phyloP scores from a whole-genome alignment of 495 filamentous ascomycete genomes.

The Penicillium tannophilum region DNA sequence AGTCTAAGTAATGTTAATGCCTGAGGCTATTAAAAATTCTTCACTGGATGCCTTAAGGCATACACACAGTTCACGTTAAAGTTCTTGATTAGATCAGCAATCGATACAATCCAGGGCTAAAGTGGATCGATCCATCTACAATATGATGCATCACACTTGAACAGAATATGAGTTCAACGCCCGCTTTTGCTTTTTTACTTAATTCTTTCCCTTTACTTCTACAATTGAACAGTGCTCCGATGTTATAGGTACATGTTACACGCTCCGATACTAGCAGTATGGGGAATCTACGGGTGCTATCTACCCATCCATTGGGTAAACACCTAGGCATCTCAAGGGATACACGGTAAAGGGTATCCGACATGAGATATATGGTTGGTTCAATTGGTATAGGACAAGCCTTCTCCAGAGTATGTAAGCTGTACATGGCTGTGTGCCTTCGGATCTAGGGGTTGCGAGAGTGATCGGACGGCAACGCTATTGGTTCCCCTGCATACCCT shows the following conservation, averaged over 20 bases:
- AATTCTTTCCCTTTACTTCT: too few relatives aligned
- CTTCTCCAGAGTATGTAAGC: background rate
- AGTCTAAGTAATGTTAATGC: conserved; percentile 6
- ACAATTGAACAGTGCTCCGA: too few relatives aligned
- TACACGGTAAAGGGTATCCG: background rate
- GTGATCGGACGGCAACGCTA: background rate
- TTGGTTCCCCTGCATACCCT: conserved; percentile 8
- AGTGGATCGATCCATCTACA: background rate
- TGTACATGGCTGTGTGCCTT: background rate
- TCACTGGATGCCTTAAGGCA: background rate
- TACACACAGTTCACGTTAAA: background rate
- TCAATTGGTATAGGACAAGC: background rate
- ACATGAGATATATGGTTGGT: background rate
- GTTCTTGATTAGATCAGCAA: background rate
- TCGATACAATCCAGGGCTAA: background rate
- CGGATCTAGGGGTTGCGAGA: background rate
- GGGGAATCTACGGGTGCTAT: background rate
- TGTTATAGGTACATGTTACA: too few relatives aligned
- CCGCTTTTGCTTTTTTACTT: background rate
- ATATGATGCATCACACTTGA: background rate
- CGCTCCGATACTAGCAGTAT: background rate
- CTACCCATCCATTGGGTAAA: background rate
- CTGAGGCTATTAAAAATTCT: conserved; percentile 21
- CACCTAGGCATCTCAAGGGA: background rate
- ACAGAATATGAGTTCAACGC: background rate